These are phyloP conservation scores for Cymbopogon citratus DNA, from an alignment of 176 grass and related monocot genomes.

Conservation along the genomic window DNA sequence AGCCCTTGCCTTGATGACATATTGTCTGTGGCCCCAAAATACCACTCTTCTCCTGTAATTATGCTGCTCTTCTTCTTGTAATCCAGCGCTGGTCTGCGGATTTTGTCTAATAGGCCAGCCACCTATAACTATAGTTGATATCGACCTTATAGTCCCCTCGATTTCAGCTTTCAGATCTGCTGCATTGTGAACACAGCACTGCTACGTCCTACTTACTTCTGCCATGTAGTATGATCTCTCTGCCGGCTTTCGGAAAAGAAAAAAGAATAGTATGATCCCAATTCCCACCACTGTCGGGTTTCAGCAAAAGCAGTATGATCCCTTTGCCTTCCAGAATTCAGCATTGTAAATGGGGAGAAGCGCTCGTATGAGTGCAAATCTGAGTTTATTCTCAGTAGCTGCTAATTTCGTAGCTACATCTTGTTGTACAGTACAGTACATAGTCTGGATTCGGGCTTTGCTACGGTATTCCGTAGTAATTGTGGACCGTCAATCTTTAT, in stretches of 20 bases:
- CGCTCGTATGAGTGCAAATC: neutral
- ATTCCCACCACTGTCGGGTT: neutral
- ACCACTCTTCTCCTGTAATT: slow-evolving; percentile 22
- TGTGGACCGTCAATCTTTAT: neutral
- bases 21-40: neutral
- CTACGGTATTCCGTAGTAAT: neutral
- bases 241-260: neutral
- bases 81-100: slow-evolving; percentile 27
- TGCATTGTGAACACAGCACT: slow-evolving; percentile 7
- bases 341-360: neutral
- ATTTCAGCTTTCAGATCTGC: neutral
- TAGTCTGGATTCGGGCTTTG: neutral
- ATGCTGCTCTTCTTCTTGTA: slow-evolving; percentile 23
- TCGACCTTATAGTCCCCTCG: neutral
- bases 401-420: neutral
- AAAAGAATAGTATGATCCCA: neutral
- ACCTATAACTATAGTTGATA: slow-evolving; percentile 1
- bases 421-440: neutral
- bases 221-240: neutral
- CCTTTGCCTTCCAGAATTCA: neutral
- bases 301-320: neutral
- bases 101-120: slow-evolving; percentile 20
- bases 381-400: neutral
- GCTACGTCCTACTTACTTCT: neutral
- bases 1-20: slow-evolving; percentile 49